A percentile compares a stretch with the other conserved stretches of the same genome.
Conservation (phyloP, 208 protist species). For the Leishmania mexicana region DNA sequence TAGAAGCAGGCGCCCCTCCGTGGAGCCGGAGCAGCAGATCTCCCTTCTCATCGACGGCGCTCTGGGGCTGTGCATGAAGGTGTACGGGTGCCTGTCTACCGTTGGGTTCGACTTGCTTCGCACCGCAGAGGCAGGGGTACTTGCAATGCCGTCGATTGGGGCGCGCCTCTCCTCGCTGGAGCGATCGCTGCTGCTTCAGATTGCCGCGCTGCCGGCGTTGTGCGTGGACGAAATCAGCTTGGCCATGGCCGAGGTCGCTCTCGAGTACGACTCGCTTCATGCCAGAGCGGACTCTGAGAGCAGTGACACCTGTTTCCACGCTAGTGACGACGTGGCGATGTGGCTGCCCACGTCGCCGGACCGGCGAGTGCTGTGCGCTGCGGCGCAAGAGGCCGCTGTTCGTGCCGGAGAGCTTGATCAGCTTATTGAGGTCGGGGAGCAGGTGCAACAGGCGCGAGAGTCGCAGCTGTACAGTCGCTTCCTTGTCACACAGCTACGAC, state of each 20-base stretch:
- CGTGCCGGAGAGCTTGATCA: slow-evolving; percentile 50
- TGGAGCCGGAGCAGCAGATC: slow-evolving; percentile 28
- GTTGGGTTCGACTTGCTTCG: slow-evolving; percentile 47
- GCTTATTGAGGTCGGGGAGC: slow-evolving; percentile 42
- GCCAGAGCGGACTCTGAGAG: slow-evolving; percentile 4
- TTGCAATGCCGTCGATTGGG: slow-evolving; percentile 15
- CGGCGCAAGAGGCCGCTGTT: slow-evolving; percentile 35
- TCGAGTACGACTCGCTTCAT: slow-evolving; percentile 12
- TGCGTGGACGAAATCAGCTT: slow-evolving; percentile 78
- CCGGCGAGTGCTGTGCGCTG: slow-evolving; percentile 34
- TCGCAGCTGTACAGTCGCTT: slow-evolving; percentile 54
- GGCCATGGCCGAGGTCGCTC: slow-evolving; percentile 63
- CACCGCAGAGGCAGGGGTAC: slow-evolving; percentile 13
- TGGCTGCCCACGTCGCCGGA: slow-evolving; percentile 62
- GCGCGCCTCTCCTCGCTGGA: slow-evolving; percentile 54
- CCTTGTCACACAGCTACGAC: slow-evolving; percentile 55
- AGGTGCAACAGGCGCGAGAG: slow-evolving; percentile 38
- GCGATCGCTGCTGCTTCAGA: slow-evolving; percentile 57
- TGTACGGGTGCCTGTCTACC: slow-evolving; percentile 68
- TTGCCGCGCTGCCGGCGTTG: slow-evolving; percentile 71
- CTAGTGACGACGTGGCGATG: not conserved
- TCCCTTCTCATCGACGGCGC: slow-evolving; percentile 31
- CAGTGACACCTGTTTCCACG: slow-evolving; percentile 1
- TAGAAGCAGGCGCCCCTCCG: slow-evolving; percentile 1
- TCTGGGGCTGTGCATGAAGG: slow-evolving; percentile 60